These are phyloP conservation scores for Apodospora peruviana DNA, from an alignment of 495 filamentous ascomycete genomes.

Conservation along the genomic window DNA sequence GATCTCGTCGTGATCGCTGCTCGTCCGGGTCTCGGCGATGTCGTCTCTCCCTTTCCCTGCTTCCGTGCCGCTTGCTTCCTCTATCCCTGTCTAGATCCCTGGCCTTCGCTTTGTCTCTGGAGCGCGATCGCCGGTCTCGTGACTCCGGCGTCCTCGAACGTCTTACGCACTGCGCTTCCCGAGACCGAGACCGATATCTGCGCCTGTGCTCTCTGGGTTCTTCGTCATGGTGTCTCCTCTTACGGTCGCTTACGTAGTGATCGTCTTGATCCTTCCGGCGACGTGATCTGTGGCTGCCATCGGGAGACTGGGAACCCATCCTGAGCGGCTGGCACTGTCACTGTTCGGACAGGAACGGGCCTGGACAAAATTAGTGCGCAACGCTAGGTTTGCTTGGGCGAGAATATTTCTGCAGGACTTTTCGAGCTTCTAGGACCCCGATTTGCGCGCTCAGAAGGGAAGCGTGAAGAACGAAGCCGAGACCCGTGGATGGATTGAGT, in stretches of 20 bases:
- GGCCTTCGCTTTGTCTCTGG: constrained; percentile 13
- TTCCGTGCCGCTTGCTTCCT: constrained; percentile 9
- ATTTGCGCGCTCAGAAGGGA: too few species aligned
- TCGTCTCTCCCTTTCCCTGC: constrained; percentile 6
- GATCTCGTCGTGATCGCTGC: constrained; percentile 2
- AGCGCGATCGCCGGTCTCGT: constrained; percentile 27
- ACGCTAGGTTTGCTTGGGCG: too few species aligned
- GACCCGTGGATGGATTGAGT: too few species aligned
- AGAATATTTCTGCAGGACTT: too few species aligned
- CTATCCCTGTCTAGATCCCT: constrained; percentile 13
- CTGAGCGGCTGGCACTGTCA: too few species aligned
- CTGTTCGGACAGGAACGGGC: too few species aligned
- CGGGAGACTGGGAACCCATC: constrained; percentile 16
- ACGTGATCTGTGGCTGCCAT: constrained; percentile 12
- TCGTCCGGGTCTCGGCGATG: constrained; percentile 1
- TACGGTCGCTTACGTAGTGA: constrained; percentile 9
- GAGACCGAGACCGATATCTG: constrained; percentile 25
- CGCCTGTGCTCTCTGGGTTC: constrained; percentile 16
- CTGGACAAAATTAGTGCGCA: too few species aligned
- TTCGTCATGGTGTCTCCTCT: constrained; percentile 6
- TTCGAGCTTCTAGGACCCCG: too few species aligned
- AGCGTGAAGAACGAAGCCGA: too few species aligned
- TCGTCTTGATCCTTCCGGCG: constrained; percentile 11
- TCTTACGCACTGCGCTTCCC: constrained; percentile 21
- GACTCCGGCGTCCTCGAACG: constrained; percentile 34